Percentiles rank a stretch among this genome's conserved stretches.
Evolutionary conservation across 345 rosid genomes (phyloP).

Genomic region (Punica granatum): DNA sequence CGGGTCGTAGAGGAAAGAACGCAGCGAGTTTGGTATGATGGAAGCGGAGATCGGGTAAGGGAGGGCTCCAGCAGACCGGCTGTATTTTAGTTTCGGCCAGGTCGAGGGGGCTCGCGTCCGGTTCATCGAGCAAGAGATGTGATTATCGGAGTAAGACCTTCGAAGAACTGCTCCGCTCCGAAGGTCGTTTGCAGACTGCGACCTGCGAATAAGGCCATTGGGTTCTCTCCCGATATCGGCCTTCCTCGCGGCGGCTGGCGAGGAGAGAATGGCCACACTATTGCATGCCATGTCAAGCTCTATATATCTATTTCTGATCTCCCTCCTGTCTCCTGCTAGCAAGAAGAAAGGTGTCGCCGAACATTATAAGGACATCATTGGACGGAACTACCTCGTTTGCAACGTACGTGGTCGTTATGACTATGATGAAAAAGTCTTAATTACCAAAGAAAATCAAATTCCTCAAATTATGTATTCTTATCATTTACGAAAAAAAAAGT

Average conservation of each 20-base stretch:
- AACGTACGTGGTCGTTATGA: conserved; percentile 13
- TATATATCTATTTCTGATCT: background rate
- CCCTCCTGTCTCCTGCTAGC: conserved; percentile 2
- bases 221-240: conserved; percentile 37
- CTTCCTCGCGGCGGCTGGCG: conserved; percentile 23
- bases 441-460: background rate
- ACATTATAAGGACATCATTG: conserved; percentile 11
- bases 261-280: conserved; percentile 35
- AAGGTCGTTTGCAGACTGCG: conserved; percentile 50
- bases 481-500: background rate
- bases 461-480: background rate
- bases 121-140: conserved; percentile 36
- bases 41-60: conserved; percentile 53
- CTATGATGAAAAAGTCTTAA: conserved; percentile 5
- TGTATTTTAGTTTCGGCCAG: conserved; percentile 41
- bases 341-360: conserved; percentile 11
- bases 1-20: conserved; percentile 49
- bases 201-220: conserved; percentile 36
- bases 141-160: conserved; percentile 62
- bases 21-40: conserved; percentile 44
- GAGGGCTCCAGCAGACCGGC: conserved; percentile 48
- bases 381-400: conserved; percentile 15
- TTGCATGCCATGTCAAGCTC: conserved; percentile 40
- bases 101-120: conserved; percentile 34
- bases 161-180: conserved; percentile 28